Evolutionary conservation across 2,329 filamentous ascomycete species (phyloP).

Genomic region (Blumeria hordei): DNA sequence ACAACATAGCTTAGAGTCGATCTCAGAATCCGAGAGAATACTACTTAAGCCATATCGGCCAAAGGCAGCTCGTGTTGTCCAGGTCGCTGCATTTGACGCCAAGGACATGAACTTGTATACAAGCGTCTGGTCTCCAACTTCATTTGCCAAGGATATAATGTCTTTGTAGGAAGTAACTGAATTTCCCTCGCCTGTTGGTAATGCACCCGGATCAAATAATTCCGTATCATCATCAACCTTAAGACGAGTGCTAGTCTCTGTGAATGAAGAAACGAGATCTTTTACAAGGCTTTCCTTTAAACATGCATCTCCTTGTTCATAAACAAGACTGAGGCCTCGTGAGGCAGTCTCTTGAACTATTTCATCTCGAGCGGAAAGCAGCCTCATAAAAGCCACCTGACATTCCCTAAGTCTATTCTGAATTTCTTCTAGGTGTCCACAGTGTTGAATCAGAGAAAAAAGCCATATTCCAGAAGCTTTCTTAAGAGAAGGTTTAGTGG

Average conservation of each 20-base stretch:
- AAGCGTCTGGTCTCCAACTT: conserved; percentile 87
- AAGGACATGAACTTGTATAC: conserved; percentile 98
- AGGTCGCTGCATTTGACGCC: conserved; percentile 84
- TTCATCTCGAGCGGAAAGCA: conserved; percentile 73
- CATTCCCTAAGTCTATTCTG: conserved; percentile 52
- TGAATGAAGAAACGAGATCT: conserved; percentile 76
- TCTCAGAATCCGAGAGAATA: conserved; percentile 66
- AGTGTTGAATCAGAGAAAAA: conserved; percentile 74
- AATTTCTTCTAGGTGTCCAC: conserved; percentile 52
- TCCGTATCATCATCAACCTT: conserved; percentile 82
- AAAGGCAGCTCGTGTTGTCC: conserved; percentile 92
- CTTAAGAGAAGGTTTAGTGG: conserved; percentile 67
- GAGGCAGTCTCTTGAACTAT: conserved; percentile 91
- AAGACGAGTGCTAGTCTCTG: conserved; percentile 46
- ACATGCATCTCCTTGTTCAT: conserved; percentile 66
- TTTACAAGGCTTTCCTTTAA: conserved; percentile 65
- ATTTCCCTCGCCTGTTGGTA: conserved; percentile 73
- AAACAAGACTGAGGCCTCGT: conserved; percentile 71
- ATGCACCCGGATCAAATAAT: conserved; percentile 70
- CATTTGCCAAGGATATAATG: conserved; percentile 83
- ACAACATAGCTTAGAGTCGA: conserved; percentile 84
- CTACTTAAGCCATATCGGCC: conserved; percentile 80
- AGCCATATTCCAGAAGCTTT: conserved; percentile 94
- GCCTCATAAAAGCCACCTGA: conserved; percentile 68
- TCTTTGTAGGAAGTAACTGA: conserved; percentile 94